phyloP scores from a whole-genome alignment of 2,329 filamentous ascomycete species.

The Epichloe scottii region DNA sequence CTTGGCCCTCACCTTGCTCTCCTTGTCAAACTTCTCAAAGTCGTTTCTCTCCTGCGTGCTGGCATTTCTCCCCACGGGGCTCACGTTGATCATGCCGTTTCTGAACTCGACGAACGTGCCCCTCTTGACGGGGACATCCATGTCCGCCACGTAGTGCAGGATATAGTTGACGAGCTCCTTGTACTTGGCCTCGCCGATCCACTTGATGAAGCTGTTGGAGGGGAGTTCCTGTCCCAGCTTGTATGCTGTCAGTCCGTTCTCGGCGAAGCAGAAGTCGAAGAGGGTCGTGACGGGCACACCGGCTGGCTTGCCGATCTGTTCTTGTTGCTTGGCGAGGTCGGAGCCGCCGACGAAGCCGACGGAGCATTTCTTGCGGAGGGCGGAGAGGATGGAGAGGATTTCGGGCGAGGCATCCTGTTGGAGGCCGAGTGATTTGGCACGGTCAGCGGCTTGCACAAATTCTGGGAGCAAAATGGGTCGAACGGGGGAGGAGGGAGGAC shows the following conservation, averaged over 20 bases:
- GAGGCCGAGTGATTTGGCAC: neutral
- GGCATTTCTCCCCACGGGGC: slow-evolving; percentile 77
- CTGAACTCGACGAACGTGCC: slow-evolving; percentile 82
- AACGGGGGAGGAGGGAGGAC: neutral
- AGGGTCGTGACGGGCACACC: slow-evolving; percentile 61
- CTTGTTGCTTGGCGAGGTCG: slow-evolving; percentile 87
- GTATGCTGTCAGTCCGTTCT: slow-evolving; percentile 90
- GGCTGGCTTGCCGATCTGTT: slow-evolving; percentile 65
- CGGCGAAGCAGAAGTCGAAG: slow-evolving; percentile 96
- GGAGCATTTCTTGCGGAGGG: slow-evolving; percentile 74
- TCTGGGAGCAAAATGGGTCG: neutral
- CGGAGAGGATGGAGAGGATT: slow-evolving; percentile 68
- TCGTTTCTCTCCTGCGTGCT: slow-evolving; percentile 66
- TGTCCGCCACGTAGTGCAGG: slow-evolving; percentile 72
- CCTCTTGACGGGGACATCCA: slow-evolving; percentile 72
- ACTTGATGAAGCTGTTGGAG: slow-evolving; percentile 78
- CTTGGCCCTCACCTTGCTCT: slow-evolving; percentile 60
- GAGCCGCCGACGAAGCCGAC: slow-evolving; percentile 91
- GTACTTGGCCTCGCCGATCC: slow-evolving; percentile 75
- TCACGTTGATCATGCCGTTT: slow-evolving; percentile 85
- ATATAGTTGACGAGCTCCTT: slow-evolving; percentile 66
- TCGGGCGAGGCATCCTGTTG: slow-evolving; percentile 57
- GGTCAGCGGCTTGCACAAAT: neutral
- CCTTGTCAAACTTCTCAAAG: slow-evolving; percentile 70
- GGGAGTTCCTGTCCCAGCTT: slow-evolving; percentile 66